Conservation (phyloP, 192 early-diverging fungal species). For the Coemansia sp. region DNA sequence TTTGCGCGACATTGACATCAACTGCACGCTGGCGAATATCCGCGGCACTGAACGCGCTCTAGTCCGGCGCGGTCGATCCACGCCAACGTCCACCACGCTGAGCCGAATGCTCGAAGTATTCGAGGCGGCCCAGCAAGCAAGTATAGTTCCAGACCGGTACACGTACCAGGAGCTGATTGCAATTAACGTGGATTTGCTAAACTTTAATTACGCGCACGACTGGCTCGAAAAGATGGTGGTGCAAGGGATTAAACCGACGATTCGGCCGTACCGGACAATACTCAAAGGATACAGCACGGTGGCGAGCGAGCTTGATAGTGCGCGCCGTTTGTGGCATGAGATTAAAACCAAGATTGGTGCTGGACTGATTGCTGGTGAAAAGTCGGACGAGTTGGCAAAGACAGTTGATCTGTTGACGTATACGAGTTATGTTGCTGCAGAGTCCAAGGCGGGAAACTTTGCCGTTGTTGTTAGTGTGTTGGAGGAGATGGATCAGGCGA, state of each 20-base stretch:
- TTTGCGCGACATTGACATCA: conserved; percentile 38
- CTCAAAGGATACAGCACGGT: conserved; percentile 42
- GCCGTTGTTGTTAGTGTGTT: conserved; percentile 17
- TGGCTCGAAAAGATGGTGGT: conserved; percentile 32
- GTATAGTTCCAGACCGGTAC: conserved; percentile 28
- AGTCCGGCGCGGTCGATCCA: neutral
- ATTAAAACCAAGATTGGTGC: conserved; percentile 19
- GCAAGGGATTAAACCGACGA: conserved; percentile 25
- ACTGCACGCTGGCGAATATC: conserved; percentile 34
- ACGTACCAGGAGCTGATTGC: conserved; percentile 51
- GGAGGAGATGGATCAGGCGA: conserved; percentile 34
- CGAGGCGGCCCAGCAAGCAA: conserved; percentile 6
- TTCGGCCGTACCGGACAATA: conserved; percentile 43
- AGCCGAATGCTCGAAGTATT: conserved; percentile 30
- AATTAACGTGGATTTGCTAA: conserved; percentile 30
- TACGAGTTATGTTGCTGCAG: conserved; percentile 41
- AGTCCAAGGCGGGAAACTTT: conserved; percentile 37
- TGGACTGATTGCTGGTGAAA: conserved; percentile 16
- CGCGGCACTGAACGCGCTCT: conserved; percentile 8
- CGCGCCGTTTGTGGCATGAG: conserved; percentile 36
- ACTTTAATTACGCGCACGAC: conserved; percentile 29
- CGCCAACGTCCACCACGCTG: conserved; percentile 21
- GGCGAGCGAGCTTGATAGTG: conserved; percentile 30
- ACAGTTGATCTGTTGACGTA: conserved; percentile 32
- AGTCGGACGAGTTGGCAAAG: neutral